Conservation (phyloP, 1,284 basidiomycete genomes). For the Trichosporon sp. region DNA sequence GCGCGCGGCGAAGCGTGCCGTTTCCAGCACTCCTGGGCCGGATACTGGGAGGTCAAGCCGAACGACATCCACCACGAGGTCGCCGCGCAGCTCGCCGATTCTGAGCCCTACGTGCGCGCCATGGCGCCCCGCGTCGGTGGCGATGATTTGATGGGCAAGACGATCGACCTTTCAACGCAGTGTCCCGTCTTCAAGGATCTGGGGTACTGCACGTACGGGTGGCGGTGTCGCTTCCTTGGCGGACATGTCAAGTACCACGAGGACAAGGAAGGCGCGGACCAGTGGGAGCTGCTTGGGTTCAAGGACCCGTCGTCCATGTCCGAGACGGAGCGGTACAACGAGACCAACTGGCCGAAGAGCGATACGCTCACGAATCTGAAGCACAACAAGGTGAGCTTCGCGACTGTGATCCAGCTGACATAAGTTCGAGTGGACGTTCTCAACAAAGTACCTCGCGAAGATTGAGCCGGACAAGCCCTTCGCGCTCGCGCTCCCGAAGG, state of each 20-base stretch:
- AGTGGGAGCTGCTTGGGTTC: conserved; percentile 54
- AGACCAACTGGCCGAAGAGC: conserved; percentile 72
- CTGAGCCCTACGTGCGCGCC: conserved; percentile 55
- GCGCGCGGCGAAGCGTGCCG: conserved; percentile 61
- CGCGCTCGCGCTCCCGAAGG: conserved; percentile 33
- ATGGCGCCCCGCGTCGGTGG: conserved; percentile 31
- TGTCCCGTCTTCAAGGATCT: conserved; percentile 75
- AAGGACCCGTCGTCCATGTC: conserved; percentile 14
- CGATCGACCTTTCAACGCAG: conserved; percentile 41
- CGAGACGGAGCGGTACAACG: conserved; percentile 59
- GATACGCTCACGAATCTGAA: conserved; percentile 66
- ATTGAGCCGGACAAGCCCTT: conserved; percentile 59
- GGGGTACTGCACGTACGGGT: conserved; percentile 82
- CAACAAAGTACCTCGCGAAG: conserved; percentile 69
- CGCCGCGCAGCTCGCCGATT: conserved; percentile 56
- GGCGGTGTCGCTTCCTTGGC: conserved; percentile 87
- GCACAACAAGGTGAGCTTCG: conserved; percentile 65
- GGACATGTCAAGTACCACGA: conserved; percentile 63
- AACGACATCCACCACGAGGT: conserved; percentile 68
- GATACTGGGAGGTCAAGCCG: conserved; percentile 76
- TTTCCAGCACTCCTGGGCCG: conserved; percentile 74
- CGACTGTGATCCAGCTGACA: background rate
- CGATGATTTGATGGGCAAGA: conserved; percentile 40
- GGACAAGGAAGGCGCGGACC: conserved; percentile 35
- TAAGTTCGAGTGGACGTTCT: conserved; percentile 65